Base-by-base conservation (phyloP, 768 basidiomycete species). In the Tricholoma flavovirens region DNA sequence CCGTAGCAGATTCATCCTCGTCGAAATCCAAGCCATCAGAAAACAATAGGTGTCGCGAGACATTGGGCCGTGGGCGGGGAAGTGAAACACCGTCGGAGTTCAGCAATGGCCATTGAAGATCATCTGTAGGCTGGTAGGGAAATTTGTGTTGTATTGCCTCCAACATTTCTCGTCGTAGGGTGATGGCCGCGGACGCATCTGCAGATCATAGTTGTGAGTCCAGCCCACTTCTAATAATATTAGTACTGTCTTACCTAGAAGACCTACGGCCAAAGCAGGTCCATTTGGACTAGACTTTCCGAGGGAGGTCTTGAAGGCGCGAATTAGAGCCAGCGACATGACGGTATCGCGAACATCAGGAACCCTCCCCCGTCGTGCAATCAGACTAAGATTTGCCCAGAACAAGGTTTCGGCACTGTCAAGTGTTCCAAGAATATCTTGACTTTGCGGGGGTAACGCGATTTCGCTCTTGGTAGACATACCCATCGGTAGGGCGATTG, bases 401-500 rank as follows among this genome's bases (percentile, higher is more conserved):
- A 90, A 88, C 17, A 87, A 68, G 55, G 80, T 75, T 62, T 90
- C 90, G 0, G 93, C 88, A 4, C 81, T 76, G 14, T 77, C 77
- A 38, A 98, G 74, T 0, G 82, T 77, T 19, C 69, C 70, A 8
- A 87, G 69, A 35, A 88, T 83, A 35, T 85, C 86, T 58, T 78
- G 76, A 0, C 76, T 77, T 2, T 80, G 77, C 36, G 77, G 71
- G 21, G 74, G 71, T n/a, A 73, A 64, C 19, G 71, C 62, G 46
- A 66, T 60, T 2, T 64, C 68, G 55, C 73, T 71, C 54, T 76
- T 75, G 29, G 76, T 75, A 0, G 81, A 79, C 75, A 87, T 84
- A 0, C 88, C 86, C 83, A 91, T 85, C 0, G 92, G 91, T 55
- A 93, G 77, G 3, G 91, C 83, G 58, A 96, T 87, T 21, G 90